A percentile compares a stretch with the other conserved stretches of the same genome.
phyloP scores from a whole-genome alignment of 805 yeast species.

The Metschnikowia drakensbergensis region DNA sequence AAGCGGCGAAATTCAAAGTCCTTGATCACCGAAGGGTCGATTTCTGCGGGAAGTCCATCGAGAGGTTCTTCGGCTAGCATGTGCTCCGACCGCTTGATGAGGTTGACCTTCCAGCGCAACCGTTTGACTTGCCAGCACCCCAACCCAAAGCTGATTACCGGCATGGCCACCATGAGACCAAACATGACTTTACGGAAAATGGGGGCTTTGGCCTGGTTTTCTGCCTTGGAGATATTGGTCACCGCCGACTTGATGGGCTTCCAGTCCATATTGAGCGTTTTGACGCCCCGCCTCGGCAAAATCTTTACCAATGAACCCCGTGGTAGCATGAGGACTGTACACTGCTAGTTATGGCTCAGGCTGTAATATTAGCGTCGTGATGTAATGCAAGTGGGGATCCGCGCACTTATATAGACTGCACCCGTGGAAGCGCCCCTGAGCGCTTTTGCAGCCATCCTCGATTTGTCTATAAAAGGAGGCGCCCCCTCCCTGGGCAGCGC shows the following conservation, averaged over 20 bases:
- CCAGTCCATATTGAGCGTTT: constrained; percentile 81
- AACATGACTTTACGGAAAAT: constrained; percentile 38
- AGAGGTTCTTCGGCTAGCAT: constrained; percentile 69
- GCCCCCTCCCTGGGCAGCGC: neutral
- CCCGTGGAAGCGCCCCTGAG: neutral
- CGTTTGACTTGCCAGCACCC: constrained; percentile 94
- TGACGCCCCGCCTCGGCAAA: constrained; percentile 22
- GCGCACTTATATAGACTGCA: constrained; percentile 1
- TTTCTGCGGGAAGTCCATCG: constrained; percentile 58
- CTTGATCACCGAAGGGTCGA: constrained; percentile 59
- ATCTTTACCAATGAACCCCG: neutral
- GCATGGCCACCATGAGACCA: constrained; percentile 66
- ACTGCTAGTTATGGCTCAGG: neutral
- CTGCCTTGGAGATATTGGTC: constrained; percentile 35
- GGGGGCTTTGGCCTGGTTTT: constrained; percentile 36
- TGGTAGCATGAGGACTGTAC: neutral
- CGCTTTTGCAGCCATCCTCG: constrained; percentile 4
- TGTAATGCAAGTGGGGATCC: neutral
- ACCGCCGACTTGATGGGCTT: constrained; percentile 59
- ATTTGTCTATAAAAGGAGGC: neutral
- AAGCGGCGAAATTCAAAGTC: constrained; percentile 84
- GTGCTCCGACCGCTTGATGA: constrained; percentile 81
- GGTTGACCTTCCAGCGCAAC: constrained; percentile 79
- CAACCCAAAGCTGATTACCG: constrained; percentile 74
- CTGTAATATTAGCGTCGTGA: neutral